phyloP scores from a whole-genome alignment of 331 rosid species.

The Saraca asoca region DNA sequence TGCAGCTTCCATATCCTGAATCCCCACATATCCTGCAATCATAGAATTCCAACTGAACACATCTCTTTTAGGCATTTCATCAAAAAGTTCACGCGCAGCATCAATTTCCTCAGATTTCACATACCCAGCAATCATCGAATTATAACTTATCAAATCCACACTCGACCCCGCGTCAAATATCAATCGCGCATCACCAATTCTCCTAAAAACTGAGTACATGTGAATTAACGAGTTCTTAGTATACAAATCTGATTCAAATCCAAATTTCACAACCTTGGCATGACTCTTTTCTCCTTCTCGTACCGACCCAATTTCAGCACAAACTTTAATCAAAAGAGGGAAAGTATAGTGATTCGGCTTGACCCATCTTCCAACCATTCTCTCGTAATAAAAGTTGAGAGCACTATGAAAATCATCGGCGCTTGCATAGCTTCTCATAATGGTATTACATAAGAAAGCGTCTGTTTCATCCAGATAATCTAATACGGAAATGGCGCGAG shows the following conservation, averaged over 20 bases:
- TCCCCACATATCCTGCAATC: conserved; percentile 53
- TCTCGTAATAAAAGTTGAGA: conserved; percentile 45
- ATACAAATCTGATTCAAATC: conserved; percentile 54
- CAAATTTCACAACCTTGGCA: conserved; percentile 44
- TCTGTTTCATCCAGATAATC: conserved; percentile 50
- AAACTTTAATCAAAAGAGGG: conserved; percentile 52
- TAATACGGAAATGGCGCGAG: conserved; percentile 45
- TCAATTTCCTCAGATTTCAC: conserved; percentile 43
- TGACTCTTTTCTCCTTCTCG: conserved; percentile 58
- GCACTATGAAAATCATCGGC: conserved; percentile 37
- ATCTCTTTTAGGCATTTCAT: conserved; percentile 55
- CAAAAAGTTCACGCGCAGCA: conserved; percentile 47
- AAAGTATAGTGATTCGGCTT: conserved; percentile 64
- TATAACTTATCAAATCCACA: conserved; percentile 66
- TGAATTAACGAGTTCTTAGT: conserved; percentile 53
- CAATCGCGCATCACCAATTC: conserved; percentile 44
- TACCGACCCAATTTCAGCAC: conserved; percentile 33
- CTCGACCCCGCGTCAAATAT: conserved; percentile 48
- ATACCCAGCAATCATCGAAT: conserved; percentile 62
- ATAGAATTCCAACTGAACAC: conserved; percentile 57
- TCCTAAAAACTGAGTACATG: conserved; percentile 52
- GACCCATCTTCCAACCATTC: conserved; percentile 42
- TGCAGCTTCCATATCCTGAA: conserved; percentile 50
- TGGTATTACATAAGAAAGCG: conserved; percentile 55
- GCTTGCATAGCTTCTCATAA: conserved; percentile 49